Conservation (phyloP, 2,329 filamentous ascomycete genomes). For the Aspergillus japonicus region DNA sequence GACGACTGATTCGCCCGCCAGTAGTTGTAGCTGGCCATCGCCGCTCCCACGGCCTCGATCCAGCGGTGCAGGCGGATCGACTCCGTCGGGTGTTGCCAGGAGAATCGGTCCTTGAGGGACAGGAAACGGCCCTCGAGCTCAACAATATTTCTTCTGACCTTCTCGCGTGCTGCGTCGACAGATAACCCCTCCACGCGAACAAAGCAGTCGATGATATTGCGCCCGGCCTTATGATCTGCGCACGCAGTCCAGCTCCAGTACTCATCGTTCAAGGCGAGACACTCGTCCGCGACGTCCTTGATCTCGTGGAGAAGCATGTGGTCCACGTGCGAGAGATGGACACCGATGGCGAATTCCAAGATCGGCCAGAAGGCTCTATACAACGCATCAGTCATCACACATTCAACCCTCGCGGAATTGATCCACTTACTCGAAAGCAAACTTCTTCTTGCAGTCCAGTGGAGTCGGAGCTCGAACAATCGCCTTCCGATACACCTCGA, state of each 20-base stretch:
- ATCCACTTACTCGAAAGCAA: background rate
- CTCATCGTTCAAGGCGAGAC: background rate
- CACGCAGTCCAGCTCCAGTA: background rate
- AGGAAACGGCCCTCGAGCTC: background rate
- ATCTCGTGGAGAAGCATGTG: background rate
- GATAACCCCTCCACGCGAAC: background rate
- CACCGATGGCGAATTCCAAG: background rate
- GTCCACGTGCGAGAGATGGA: background rate
- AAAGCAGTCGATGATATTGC: background rate
- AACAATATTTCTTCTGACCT: background rate
- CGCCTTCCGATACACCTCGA: background rate
- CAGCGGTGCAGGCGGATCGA: slow-evolving; percentile 2
- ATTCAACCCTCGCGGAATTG: background rate
- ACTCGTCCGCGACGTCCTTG: background rate
- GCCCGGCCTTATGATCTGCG: background rate
- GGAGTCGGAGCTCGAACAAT: background rate
- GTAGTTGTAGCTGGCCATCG: slow-evolving; percentile 6
- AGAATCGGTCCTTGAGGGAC: background rate
- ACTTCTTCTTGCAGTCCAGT: background rate
- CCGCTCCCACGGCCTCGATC: background rate
- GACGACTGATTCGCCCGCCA: background rate
- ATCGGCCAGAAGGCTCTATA: background rate
- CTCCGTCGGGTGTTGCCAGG: background rate
- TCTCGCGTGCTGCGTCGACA: background rate
- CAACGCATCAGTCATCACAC: background rate